Conservation (phyloP, 345 rosid genomes). For the Aethionema arabicum region DNA sequence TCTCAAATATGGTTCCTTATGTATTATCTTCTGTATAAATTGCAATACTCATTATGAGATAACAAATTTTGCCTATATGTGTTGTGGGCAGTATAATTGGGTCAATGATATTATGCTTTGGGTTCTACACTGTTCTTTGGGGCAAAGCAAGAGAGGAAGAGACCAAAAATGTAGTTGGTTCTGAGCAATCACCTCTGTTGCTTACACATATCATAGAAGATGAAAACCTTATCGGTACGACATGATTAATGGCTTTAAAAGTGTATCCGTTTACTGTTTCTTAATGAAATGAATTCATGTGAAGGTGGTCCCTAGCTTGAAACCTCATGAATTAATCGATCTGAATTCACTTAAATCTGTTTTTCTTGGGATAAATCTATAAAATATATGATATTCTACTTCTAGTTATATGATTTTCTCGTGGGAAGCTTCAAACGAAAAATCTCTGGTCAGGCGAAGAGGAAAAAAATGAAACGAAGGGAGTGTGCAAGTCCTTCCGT, state of each 20-base stretch:
- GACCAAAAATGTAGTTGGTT: conserved; percentile 10
- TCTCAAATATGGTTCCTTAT: background rate
- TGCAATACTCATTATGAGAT: background rate
- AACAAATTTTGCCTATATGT: background rate
- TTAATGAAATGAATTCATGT: background rate
- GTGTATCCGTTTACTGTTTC: background rate
- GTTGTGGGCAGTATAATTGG: conserved; percentile 24
- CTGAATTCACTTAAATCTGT: too few relatives aligned
- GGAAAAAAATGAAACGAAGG: too few relatives aligned
- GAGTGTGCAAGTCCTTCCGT: background rate
- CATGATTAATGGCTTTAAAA: conserved; percentile 19
- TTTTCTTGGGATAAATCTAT: too few relatives aligned
- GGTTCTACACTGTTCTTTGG: conserved; percentile 28
- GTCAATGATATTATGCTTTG: conserved; percentile 24
- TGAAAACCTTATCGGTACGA: conserved; percentile 8
- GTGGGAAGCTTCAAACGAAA: background rate
- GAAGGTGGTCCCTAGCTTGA: too few relatives aligned
- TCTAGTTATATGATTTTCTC: too few relatives aligned
- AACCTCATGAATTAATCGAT: too few relatives aligned
- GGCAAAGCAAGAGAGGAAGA: conserved; percentile 39
- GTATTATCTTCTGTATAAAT: background rate
- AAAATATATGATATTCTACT: too few relatives aligned
- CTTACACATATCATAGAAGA: conserved; percentile 11
- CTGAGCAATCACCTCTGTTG: conserved; percentile 7
- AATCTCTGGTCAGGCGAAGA: background rate